Evolutionary conservation across 306 rosid genomes (phyloP).

Genomic region (Sechiopsis laciniata): DNA sequence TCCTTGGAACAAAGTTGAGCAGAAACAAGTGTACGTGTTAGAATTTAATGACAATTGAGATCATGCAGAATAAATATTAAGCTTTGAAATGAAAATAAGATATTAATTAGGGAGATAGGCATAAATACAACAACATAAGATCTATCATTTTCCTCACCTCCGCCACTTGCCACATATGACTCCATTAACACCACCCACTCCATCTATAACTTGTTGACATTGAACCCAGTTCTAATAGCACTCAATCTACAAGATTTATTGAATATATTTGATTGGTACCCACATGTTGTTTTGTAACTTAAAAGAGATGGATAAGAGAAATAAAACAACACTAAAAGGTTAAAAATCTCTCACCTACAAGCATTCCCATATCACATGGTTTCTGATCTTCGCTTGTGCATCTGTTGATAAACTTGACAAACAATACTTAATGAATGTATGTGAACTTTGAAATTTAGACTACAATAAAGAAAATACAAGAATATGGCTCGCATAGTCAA

Average conservation of each 20-base stretch:
- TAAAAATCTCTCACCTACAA: neutral
- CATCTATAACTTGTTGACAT: conserved; percentile 55
- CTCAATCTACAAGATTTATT: conserved; percentile 33
- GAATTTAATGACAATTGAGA: too few relatives aligned
- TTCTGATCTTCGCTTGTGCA: conserved; percentile 1
- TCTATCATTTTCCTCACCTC: conserved; percentile 38
- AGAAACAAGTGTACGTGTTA: neutral
- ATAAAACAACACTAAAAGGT: neutral
- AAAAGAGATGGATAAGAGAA: neutral
- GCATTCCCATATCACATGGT: conserved; percentile 16
- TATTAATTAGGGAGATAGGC: neutral
- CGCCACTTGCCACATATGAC: conserved; percentile 87
- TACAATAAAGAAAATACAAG: too few relatives aligned
- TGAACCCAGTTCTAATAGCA: conserved; percentile 80
- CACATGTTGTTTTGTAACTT: conserved; percentile 15
- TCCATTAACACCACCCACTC: conserved; percentile 34
- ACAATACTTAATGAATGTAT: neutral
- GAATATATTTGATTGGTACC: too few relatives aligned
- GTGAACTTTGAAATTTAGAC: too few relatives aligned
- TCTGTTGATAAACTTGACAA: neutral
- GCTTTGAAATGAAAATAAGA: neutral
- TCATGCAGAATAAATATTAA: too few relatives aligned
- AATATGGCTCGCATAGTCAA: too few relatives aligned
- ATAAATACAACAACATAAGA: neutral
- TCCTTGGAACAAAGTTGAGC: neutral